Conservation (phyloP, 208 protist species). For the Acanthamoeba sp. region DNA sequence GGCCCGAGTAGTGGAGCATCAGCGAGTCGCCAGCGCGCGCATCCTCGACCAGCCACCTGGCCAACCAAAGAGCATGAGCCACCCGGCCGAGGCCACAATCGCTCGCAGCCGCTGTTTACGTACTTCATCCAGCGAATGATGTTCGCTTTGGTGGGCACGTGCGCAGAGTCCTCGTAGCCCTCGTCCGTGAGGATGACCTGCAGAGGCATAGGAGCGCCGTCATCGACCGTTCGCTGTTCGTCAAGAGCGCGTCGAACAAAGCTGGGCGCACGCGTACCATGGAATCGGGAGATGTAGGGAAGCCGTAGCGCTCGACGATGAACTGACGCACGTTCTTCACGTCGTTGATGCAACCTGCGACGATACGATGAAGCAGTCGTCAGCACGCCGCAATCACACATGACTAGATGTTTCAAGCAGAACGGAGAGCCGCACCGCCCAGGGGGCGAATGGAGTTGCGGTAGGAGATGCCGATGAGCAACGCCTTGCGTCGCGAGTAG, state of each 20-base stretch:
- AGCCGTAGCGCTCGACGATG: constrained; percentile 38
- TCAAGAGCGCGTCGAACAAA: no score
- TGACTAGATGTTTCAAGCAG: no score
- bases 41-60: constrained; percentile 48
- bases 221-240: no score
- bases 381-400: no score
- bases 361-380: not conserved
- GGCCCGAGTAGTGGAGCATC: constrained; percentile 74
- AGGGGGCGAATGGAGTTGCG: constrained; percentile 34
- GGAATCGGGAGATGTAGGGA: not conserved
- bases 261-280: not conserved
- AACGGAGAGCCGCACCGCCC: no score
- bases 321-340: constrained; percentile 61
- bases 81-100: no score
- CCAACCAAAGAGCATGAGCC: no score
- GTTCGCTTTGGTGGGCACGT: constrained; percentile 44
- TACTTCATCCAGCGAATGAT: constrained; percentile 60
- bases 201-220: not conserved
- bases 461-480: constrained; percentile 76
- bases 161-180: not conserved
- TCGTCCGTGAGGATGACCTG: constrained; percentile 76
- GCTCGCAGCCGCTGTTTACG: no score
- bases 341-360: constrained; percentile 69
- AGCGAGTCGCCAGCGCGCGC: constrained; percentile 55
- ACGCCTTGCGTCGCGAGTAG: constrained; percentile 36